Percentiles rank a stretch among this genome's conserved stretches.
Evolutionary conservation across 352 stramenopile genomes (phyloP).

Genomic region (Salisapilia sapeloensis): DNA sequence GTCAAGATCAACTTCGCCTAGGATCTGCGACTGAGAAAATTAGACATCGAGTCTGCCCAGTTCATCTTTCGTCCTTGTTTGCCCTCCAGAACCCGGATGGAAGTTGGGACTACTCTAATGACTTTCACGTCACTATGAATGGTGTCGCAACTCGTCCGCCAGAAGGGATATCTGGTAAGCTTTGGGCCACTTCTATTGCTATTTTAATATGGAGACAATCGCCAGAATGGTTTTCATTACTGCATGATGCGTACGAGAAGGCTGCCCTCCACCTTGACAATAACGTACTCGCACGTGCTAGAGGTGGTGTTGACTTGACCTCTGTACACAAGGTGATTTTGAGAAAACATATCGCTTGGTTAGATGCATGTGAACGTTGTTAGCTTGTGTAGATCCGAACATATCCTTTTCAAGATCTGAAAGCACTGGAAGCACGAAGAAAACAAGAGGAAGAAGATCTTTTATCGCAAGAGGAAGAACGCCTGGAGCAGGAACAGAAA

Average conservation of each 20-base stretch:
- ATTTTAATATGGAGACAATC: conserved; percentile 33
- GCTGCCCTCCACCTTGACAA: conserved; percentile 49
- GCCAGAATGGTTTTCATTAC: conserved; percentile 35
- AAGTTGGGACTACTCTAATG: conserved; percentile 39
- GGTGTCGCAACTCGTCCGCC: conserved; percentile 16
- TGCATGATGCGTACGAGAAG: conserved; percentile 32
- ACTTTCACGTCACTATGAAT: conserved; percentile 36
- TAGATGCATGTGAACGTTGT: no score
- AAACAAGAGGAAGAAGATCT: no score
- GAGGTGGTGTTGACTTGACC: conserved; percentile 18
- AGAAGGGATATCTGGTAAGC: conserved; percentile 23
- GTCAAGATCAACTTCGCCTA: conserved; percentile 1
- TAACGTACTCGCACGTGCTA: conserved; percentile 22
- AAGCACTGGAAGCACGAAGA: not conserved
- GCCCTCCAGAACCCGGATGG: conserved; percentile 36
- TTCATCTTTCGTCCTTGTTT: conserved; percentile 18
- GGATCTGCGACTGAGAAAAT: not conserved
- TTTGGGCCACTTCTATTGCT: conserved; percentile 42
- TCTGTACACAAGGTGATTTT: conserved; percentile 17
- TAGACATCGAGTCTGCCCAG: conserved; percentile 4
- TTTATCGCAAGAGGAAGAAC: no score
- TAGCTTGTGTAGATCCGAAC: not conserved
- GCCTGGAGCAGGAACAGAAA: no score
- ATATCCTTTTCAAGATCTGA: not conserved
- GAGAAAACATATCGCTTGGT: no score